Base-by-base conservation (phyloP, 495 filamentous ascomycete species). In the Acidiella bohemica region DNA sequence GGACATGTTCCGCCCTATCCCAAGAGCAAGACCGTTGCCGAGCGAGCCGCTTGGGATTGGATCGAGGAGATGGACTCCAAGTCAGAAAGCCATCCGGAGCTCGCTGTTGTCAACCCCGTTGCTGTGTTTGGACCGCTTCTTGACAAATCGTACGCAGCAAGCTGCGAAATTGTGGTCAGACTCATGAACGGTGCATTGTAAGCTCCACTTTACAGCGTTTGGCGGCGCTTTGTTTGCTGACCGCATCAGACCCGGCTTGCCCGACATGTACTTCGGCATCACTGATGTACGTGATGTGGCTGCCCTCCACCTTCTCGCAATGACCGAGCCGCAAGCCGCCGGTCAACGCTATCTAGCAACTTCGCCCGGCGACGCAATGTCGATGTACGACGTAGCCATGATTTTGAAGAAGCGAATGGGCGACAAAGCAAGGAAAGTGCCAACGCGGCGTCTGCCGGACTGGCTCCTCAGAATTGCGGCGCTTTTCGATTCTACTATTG, bases 261-360 rank as follows among this genome's bases (percentile, higher is more conserved):
- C 48, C 2, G 11, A 34, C 5, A 20, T 51, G 5, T 13, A n/a
- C 22, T 39, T 47, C 19, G 37, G 35, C 10, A 7, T 47, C n/a
- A 44, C 47, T 20, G 48, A 51, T 28, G 48, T 51, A 1, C 44
- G 48, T 12, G 48, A 51, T 39, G 48, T 51, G 7, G 48, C 48
- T 7, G 44, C 42, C 29, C 44, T 51, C 4, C 48, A 51, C 22
- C 3, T 51, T 6, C 35, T 29, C 21, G 36, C 37, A 2, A 51
- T 51, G 48, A 42, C 38, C 4, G 36, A 47, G 24, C 48, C 48
- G 17, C 39, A 47, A 26, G 48, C 48, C 1, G 35, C 31, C 12
- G 48, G 48, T 14, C 43, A 51, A 32, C 43, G 48, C 8, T 51
- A 32, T 26, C 18, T 51, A 12, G 36, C 36, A 4, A 21, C 29